Percentiles rank a stretch among this genome's conserved stretches.
phyloP scores from a whole-genome alignment of 2,329 filamentous ascomycete species.

The Monilinia polystroma region DNA sequence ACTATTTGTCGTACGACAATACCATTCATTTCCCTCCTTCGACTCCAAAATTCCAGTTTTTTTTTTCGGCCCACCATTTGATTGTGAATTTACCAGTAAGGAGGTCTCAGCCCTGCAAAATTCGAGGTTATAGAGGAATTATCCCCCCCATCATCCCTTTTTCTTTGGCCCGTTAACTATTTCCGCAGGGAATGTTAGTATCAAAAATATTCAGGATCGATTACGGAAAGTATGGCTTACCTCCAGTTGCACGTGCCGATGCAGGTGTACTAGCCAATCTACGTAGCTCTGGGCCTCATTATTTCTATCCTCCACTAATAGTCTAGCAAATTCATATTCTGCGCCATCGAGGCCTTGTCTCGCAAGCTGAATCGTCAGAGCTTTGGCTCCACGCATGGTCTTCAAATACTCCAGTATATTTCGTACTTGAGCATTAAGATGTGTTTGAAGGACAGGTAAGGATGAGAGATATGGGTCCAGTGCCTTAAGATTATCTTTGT shows the following conservation, averaged over 20 bases:
- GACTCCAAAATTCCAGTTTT: background rate
- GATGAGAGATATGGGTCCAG: slow-evolving; percentile 80
- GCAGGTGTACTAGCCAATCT: slow-evolving; percentile 95
- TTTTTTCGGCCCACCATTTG: background rate
- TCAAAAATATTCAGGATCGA: background rate
- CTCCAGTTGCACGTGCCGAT: slow-evolving; percentile 90
- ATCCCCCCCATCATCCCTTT: slow-evolving; percentile 60
- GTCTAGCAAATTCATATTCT: slow-evolving; percentile 91
- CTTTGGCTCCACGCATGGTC: slow-evolving; percentile 79
- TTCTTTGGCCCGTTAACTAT: slow-evolving; percentile 67
- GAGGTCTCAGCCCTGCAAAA: slow-evolving; percentile 58
- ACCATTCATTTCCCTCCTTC: background rate
- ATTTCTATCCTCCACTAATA: slow-evolving; percentile 91
- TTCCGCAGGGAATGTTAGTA: slow-evolving; percentile 21
- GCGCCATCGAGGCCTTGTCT: slow-evolving; percentile 90
- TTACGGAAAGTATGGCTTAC: slow-evolving; percentile 46
- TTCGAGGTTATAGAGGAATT: slow-evolving; percentile 50
- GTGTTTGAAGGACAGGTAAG: slow-evolving; percentile 82
- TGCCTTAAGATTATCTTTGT: slow-evolving; percentile 65
- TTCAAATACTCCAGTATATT: slow-evolving; percentile 89
- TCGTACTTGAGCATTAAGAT: slow-evolving; percentile 89
- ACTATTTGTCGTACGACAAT: background rate
- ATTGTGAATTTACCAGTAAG: slow-evolving; percentile 52
- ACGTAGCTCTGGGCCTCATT: slow-evolving; percentile 98
- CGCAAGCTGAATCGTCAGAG: slow-evolving; percentile 83